phyloP scores from a whole-genome alignment of 495 filamentous ascomycete species.

The Hyaloscypha hepaticicola region DNA sequence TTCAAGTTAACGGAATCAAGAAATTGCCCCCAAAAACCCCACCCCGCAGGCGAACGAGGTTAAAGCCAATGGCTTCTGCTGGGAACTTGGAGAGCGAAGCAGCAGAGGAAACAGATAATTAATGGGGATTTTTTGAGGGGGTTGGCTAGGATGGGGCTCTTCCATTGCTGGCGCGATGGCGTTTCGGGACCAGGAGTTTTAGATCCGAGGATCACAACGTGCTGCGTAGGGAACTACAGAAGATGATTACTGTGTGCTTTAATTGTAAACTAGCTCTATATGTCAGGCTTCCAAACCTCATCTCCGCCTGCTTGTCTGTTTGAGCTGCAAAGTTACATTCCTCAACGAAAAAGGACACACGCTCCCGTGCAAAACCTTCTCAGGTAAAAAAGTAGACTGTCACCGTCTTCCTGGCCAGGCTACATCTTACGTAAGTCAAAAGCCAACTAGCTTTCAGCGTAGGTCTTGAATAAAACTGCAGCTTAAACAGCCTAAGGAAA shows the following conservation, averaged over 20 bases:
- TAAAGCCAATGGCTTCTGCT: slow-evolving; percentile 31
- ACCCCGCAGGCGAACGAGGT: slow-evolving; percentile 47
- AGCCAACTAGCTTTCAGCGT: too few relatives aligned
- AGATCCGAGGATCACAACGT: background rate
- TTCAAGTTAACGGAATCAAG: slow-evolving; percentile 37
- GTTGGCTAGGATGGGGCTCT: background rate
- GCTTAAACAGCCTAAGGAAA: too few relatives aligned
- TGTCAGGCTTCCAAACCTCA: too few relatives aligned
- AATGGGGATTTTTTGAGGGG: background rate
- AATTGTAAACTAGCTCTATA: background rate
- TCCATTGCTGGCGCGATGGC: background rate
- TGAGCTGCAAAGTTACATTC: too few relatives aligned
- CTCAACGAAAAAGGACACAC: too few relatives aligned
- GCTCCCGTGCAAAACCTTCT: too few relatives aligned
- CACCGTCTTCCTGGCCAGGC: too few relatives aligned
- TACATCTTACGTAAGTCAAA: too few relatives aligned
- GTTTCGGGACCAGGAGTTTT: background rate
- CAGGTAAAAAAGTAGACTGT: too few relatives aligned
- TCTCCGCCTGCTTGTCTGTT: too few relatives aligned
- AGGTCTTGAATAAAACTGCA: too few relatives aligned
- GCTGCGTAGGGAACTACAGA: background rate
- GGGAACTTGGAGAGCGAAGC: slow-evolving; percentile 9
- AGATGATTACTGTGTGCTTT: background rate
- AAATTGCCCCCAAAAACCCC: slow-evolving; percentile 56
- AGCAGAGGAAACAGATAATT: background rate